phyloP scores from a whole-genome alignment of 805 yeast genomes.

The Candida gorgasii region DNA sequence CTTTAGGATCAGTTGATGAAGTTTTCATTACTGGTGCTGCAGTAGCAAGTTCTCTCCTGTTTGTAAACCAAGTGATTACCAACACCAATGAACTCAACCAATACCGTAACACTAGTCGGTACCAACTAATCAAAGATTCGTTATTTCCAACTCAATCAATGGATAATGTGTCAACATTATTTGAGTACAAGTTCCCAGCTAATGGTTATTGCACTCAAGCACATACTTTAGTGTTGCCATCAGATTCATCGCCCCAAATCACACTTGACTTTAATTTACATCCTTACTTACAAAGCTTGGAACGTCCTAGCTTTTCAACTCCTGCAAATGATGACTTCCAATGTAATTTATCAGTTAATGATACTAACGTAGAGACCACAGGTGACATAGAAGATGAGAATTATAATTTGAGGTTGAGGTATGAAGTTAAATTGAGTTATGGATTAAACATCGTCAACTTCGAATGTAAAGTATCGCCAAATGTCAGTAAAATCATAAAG shows the following conservation, averaged over 20 bases:
- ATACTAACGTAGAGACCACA: constrained; percentile 38
- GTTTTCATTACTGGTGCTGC: constrained; percentile 39
- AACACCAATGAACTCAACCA: constrained; percentile 13
- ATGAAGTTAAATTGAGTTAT: constrained; percentile 40
- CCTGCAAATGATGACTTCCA: constrained; percentile 44
- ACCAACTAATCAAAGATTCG: constrained; percentile 26
- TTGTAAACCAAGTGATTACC: constrained; percentile 11
- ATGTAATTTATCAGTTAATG: constrained; percentile 39
- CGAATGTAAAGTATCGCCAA: constrained; percentile 44
- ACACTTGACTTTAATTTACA: constrained; percentile 38
- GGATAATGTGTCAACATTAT: constrained; percentile 29
- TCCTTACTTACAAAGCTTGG: constrained; percentile 29
- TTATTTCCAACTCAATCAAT: constrained; percentile 34
- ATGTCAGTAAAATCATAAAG: constrained; percentile 37
- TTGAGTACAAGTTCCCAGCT: constrained; percentile 39
- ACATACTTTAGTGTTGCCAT: constrained; percentile 38
- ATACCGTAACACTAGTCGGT: constrained; percentile 17
- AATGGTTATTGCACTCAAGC: constrained; percentile 42
- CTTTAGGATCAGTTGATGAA: constrained; percentile 27
- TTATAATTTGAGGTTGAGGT: constrained; percentile 26
- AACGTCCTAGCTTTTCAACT: constrained; percentile 31
- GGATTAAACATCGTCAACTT: constrained; percentile 42
- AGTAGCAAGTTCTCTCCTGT: constrained; percentile 28
- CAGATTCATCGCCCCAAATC: constrained; percentile 35
- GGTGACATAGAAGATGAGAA: constrained; percentile 28